Evolutionary conservation across 1,284 basidiomycete genomes (phyloP).

Genomic region (Cutaneotrichosporon cutaneum): DNA sequence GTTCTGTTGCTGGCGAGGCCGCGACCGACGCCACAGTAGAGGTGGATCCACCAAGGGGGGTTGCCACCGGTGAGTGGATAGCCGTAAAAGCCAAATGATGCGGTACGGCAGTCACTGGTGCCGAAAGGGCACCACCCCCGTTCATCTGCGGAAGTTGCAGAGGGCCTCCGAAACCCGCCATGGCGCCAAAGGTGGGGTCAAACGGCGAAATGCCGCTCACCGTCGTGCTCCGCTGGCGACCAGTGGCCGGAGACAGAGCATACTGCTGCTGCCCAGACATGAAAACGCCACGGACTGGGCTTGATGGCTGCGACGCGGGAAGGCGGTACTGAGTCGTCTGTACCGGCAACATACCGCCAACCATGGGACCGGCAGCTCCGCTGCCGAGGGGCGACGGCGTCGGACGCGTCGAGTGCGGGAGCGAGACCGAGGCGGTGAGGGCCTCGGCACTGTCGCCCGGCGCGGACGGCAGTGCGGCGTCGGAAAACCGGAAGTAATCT

Average conservation of each 20-base stretch:
- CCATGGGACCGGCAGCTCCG: not conserved
- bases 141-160: not conserved
- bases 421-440: not conserved
- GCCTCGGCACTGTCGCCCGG: not conserved
- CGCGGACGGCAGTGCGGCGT: conserved; percentile 22
- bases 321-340: conserved; percentile 26
- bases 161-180: not conserved
- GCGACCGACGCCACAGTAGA: conserved; percentile 4
- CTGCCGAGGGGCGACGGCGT: not conserved
- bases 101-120: conserved; percentile 31
- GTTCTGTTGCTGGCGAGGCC: conserved; percentile 14
- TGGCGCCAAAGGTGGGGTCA: conserved; percentile 1
- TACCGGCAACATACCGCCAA: not conserved
- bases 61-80: conserved; percentile 25
- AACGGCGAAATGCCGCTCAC: conserved; percentile 42
- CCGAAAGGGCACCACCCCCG: not conserved
- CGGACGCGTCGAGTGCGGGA: conserved; percentile 3
- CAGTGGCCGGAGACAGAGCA: conserved; percentile 19
- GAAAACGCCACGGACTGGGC: conserved; percentile 39
- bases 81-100: conserved; percentile 39
- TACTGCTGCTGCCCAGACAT: conserved; percentile 31
- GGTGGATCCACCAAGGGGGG: not conserved
- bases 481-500: conserved; percentile 46
- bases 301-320: conserved; percentile 47
- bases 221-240: conserved; percentile 45